Conservation (phyloP, 2,329 filamentous ascomycete species). For the Davidsoniella virescens region DNA sequence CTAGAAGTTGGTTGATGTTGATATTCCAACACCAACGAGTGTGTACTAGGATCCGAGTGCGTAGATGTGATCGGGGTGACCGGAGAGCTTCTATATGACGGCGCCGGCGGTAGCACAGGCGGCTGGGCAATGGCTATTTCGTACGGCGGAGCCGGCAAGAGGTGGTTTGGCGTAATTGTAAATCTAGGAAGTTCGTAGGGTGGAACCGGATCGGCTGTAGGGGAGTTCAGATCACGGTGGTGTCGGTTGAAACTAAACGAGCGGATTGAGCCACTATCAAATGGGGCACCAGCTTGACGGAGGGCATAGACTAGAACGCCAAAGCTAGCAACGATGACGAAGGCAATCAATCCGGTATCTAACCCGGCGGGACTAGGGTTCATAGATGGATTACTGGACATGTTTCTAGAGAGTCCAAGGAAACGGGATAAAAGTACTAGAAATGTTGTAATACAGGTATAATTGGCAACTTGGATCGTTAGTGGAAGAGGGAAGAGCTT, state of each 20-base stretch:
- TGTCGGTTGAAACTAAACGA: slow-evolving; percentile 2
- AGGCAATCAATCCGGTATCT: slow-evolving; percentile 7
- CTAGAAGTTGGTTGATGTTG: too few species aligned
- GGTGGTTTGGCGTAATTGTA: neutral
- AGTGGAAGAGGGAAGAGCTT: too few species aligned
- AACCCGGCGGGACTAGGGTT: neutral
- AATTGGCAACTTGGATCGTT: too few species aligned
- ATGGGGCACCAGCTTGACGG: neutral
- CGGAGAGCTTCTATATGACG: neutral
- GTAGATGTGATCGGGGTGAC: neutral
- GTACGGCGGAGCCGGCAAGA: neutral
- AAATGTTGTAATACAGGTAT: neutral
- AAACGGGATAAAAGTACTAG: neutral
- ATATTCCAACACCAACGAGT: neutral
- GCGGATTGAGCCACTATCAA: neutral
- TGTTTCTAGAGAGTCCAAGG: neutral
- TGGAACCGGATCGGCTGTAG: slow-evolving; percentile 11
- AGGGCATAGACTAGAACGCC: slow-evolving; percentile 10
- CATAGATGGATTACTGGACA: neutral
- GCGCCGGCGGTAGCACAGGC: neutral
- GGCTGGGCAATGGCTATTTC: neutral
- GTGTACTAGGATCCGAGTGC: neutral
- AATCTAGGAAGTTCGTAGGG: slow-evolving; percentile 9
- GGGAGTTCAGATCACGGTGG: neutral
- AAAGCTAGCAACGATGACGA: slow-evolving; percentile 10